These are phyloP conservation scores for Ophiosphaerella herpotricha DNA, from an alignment of 2,329 filamentous ascomycete species.

Conservation along the genomic window DNA sequence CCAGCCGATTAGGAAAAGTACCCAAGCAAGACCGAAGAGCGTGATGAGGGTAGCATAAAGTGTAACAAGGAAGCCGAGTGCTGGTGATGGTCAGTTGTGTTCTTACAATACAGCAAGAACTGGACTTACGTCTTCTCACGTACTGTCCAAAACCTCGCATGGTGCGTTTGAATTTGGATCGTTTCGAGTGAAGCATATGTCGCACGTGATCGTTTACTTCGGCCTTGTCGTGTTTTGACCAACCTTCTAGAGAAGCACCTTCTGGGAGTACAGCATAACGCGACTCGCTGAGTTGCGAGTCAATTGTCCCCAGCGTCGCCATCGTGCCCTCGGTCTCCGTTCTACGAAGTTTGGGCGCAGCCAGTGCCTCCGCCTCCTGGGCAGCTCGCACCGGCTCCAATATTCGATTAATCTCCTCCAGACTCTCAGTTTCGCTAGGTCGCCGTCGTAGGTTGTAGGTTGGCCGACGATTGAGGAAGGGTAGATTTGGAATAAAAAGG, in stretches of 20 bases:
- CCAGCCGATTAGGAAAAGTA: conserved; percentile 89
- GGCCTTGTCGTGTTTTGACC: conserved; percentile 73
- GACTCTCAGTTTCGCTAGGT: conserved; percentile 42
- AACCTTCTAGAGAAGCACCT: conserved; percentile 71
- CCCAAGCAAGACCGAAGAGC: conserved; percentile 83
- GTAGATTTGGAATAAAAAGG: conserved; percentile 82
- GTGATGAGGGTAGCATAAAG: conserved; percentile 83
- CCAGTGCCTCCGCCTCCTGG: conserved; percentile 17
- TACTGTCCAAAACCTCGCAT: conserved; percentile 84
- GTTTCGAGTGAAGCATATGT: conserved; percentile 82
- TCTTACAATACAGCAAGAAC: background rate
- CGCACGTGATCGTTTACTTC: conserved; percentile 85
- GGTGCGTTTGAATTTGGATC: conserved; percentile 76
- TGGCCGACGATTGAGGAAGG: conserved; percentile 75
- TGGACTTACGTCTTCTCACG: conserved; percentile 65
- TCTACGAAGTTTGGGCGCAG: conserved; percentile 30
- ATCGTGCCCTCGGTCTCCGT: conserved; percentile 31
- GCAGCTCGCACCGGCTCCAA: conserved; percentile 26
- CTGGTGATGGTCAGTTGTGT: conserved; percentile 38
- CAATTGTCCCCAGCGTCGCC: conserved; percentile 61
- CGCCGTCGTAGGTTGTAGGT: conserved; percentile 72
- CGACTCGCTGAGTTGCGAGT: conserved; percentile 68
- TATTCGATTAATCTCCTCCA: conserved; percentile 36
- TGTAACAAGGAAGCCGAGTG: conserved; percentile 81
- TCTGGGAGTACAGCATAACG: conserved; percentile 82